phyloP scores from a whole-genome alignment of 2,329 filamentous ascomycete genomes.

The Phoma sp. region DNA sequence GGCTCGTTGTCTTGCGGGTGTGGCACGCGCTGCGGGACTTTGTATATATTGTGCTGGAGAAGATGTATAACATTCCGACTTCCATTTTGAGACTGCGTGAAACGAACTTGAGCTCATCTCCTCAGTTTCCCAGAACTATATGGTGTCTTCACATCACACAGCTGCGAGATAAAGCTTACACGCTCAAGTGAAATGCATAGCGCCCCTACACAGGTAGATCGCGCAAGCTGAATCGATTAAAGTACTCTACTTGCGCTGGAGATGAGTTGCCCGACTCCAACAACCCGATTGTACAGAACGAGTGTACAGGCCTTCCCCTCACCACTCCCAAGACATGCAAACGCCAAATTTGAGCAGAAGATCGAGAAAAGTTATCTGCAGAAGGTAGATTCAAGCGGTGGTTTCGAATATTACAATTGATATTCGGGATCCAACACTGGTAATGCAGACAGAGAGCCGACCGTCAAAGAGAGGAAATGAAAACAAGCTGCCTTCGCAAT shows the following conservation, averaged over 20 bases:
- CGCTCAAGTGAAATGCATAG: not conserved
- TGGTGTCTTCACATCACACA: too few species aligned
- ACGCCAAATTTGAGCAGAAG: conserved; percentile 16
- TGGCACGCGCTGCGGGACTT: not conserved
- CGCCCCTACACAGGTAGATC: not conserved
- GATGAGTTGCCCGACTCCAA: not conserved
- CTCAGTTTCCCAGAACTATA: not conserved
- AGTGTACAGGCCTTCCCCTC: conserved; percentile 16
- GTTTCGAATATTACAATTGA: conserved; percentile 11
- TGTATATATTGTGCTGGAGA: conserved; percentile 9
- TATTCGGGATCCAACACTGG: conserved; percentile 13
- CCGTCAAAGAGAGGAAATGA: conserved; percentile 7
- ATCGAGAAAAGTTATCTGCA: conserved; percentile 14
- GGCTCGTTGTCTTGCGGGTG: not conserved
- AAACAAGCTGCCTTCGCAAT: not conserved
- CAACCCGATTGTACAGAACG: conserved; percentile 17
- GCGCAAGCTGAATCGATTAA: conserved; percentile 27
- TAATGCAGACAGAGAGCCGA: conserved; percentile 17
- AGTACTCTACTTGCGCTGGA: conserved; percentile 25
- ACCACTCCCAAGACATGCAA: conserved; percentile 12
- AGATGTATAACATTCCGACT: not conserved
- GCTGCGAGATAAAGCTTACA: too few species aligned
- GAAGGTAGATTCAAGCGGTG: conserved; percentile 10
- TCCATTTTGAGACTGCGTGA: too few species aligned
- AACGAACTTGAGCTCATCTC: not conserved